Conservation (phyloP, 1,284 basidiomycete species). For the Austropuccinia psidii region DNA sequence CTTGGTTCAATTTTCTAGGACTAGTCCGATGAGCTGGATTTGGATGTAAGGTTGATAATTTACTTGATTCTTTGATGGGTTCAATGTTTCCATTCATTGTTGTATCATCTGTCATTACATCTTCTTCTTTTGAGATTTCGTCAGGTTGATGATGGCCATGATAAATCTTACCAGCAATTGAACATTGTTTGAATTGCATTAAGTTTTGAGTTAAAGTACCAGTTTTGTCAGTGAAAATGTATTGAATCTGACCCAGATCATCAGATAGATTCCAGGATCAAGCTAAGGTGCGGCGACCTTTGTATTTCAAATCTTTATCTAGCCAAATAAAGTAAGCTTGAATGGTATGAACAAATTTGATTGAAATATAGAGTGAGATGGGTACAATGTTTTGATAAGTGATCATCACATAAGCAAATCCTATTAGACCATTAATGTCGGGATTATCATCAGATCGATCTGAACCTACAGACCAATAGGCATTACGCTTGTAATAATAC, state of each 20-base stretch:
- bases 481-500: slow-evolving; percentile 59
- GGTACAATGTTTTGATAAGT: slow-evolving; percentile 87
- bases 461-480: slow-evolving; percentile 73
- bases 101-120: slow-evolving; percentile 7
- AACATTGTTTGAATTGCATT: slow-evolving; percentile 93
- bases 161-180: slow-evolving; percentile 74
- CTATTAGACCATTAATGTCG: slow-evolving; percentile 79
- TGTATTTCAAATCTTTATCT: slow-evolving; percentile 69
- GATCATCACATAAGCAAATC: slow-evolving; percentile 81
- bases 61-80: neutral
- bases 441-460: slow-evolving; percentile 70
- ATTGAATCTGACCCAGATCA: slow-evolving; percentile 89
- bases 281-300: slow-evolving; percentile 56
- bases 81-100: neutral
- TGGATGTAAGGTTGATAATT: neutral
- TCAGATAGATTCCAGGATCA: slow-evolving; percentile 94
- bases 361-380: slow-evolving; percentile 95
- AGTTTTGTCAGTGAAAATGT: slow-evolving; percentile 96
- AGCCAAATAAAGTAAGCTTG: slow-evolving; percentile 88
- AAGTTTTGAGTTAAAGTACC: slow-evolving; percentile 92
- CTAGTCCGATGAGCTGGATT: neutral
- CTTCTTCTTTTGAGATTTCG: neutral
- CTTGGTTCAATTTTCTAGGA: neutral
- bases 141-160: slow-evolving; percentile 54
- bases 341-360: slow-evolving; percentile 76